Percentiles rank a stretch among this genome's conserved stretches.
These are phyloP conservation scores for Kingdonia uniflora DNA, from an alignment of 164 flowering plant species.

Conservation along the genomic window DNA sequence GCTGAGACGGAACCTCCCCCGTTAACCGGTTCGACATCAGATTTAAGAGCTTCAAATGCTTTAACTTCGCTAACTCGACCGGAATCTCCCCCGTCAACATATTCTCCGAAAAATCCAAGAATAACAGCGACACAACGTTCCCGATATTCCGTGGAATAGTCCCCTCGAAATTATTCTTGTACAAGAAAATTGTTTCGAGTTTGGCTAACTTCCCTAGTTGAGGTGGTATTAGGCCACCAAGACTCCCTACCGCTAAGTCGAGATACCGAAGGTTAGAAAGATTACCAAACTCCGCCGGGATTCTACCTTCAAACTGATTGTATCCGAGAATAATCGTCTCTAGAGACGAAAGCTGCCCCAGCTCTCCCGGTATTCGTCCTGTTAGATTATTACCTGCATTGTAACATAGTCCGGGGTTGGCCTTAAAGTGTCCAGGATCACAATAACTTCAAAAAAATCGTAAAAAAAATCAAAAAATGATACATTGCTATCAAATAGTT, in stretches of 20 bases:
- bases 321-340: slow-evolving; percentile 76
- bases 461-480: too few relatives aligned
- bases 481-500: too few relatives aligned
- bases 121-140: slow-evolving; percentile 33
- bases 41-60: slow-evolving; percentile 60
- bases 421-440: too few relatives aligned
- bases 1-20: slow-evolving; percentile 50
- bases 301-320: slow-evolving; percentile 67
- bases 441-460: too few relatives aligned
- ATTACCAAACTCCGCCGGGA: slow-evolving; percentile 71
- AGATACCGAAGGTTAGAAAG: slow-evolving; percentile 66
- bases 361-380: slow-evolving; percentile 60
- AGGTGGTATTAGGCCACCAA: slow-evolving; percentile 60
- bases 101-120: slow-evolving; percentile 80
- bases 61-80: slow-evolving; percentile 37
- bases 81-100: slow-evolving; percentile 62
- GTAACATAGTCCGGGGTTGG: too few relatives aligned
- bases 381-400: slow-evolving; percentile 44
- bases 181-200: slow-evolving; percentile 55
- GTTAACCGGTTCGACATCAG: slow-evolving; percentile 67
- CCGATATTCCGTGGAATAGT: slow-evolving; percentile 53
- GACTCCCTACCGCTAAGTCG: slow-evolving; percentile 70
- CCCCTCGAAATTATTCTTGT: slow-evolving; percentile 60
- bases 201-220: slow-evolving; percentile 48
- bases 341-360: slow-evolving; percentile 61